phyloP scores from a whole-genome alignment of 768 basidiomycete genomes.

The Piloderma croceum region DNA sequence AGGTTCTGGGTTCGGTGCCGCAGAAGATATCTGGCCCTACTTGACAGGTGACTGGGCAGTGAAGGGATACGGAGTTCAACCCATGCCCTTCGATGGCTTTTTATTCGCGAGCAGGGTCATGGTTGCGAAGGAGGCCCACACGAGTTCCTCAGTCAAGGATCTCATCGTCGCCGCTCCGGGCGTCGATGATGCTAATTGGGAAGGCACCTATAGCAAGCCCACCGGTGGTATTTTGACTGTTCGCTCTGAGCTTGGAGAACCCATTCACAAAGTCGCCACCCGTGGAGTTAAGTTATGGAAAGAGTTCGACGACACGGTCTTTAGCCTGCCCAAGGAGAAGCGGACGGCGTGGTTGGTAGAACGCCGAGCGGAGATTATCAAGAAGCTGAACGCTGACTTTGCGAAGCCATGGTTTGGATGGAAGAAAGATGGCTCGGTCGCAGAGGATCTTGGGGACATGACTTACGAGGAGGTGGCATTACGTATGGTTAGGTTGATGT shows the following conservation, averaged over 20 bases:
- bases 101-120: slow-evolving; percentile 95
- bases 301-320: slow-evolving; percentile 96
- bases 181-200: slow-evolving; percentile 86
- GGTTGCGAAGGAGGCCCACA: slow-evolving; percentile 98
- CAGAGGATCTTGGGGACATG: slow-evolving; percentile 89
- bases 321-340: slow-evolving; percentile 95
- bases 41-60: slow-evolving; percentile 94
- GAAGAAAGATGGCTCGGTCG: slow-evolving; percentile 87
- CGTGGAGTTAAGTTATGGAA: slow-evolving; percentile 98
- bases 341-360: slow-evolving; percentile 81
- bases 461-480: slow-evolving; percentile 95
- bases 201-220: slow-evolving; percentile 88
- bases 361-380: slow-evolving; percentile 84
- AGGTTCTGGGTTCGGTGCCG: slow-evolving; percentile 94
- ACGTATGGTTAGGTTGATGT: slow-evolving; percentile 92
- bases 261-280: slow-evolving; percentile 98
- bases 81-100: slow-evolving; percentile 99
- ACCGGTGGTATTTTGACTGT: slow-evolving; percentile 97
- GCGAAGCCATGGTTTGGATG: slow-evolving; percentile 95
- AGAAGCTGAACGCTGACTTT: slow-evolving; percentile 91
- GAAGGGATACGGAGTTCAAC: slow-evolving; percentile 72
- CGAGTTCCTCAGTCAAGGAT: slow-evolving; percentile 90
- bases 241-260: slow-evolving; percentile 95
- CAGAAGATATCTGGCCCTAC: slow-evolving; percentile 95
- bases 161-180: slow-evolving; percentile 93